Evolutionary conservation across 345 rosid genomes (phyloP).

Genomic region (Bruguiera parviflora): DNA sequence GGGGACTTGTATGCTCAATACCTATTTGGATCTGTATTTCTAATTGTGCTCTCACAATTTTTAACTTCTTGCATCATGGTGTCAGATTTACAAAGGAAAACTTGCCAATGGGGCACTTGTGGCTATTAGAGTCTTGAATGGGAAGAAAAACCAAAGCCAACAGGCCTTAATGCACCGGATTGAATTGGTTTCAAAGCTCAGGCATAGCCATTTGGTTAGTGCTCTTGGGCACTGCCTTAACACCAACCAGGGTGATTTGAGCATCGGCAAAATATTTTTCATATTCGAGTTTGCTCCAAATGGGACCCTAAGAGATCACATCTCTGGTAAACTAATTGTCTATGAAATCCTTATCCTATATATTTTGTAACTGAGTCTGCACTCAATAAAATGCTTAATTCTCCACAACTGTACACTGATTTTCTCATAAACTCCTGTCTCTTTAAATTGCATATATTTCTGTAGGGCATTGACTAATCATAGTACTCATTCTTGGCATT

Average conservation of each 20-base stretch:
- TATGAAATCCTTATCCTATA: background rate
- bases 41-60: too few species aligned
- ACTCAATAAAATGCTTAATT: background rate
- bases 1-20: too few species aligned
- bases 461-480: background rate
- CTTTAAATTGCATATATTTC: background rate
- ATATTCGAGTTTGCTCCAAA: conserved; percentile 46
- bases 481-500: background rate
- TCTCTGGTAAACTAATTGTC: conserved; percentile 28
- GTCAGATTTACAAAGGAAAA: conserved; percentile 48
- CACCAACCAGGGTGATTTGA: conserved; percentile 36
- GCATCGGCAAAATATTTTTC: conserved; percentile 34
- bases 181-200: conserved; percentile 55
- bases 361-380: background rate
- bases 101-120: conserved; percentile 37
- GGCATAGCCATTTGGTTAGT: conserved; percentile 52
- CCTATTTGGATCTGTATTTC: too few species aligned
- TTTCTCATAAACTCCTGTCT: background rate
- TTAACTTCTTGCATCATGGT: background rate
- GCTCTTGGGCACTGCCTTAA: conserved; percentile 64
- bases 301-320: conserved; percentile 41
- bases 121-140: conserved; percentile 39
- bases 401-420: background rate
- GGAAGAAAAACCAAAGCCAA: conserved; percentile 36
- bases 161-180: conserved; percentile 38